A percentile compares a stretch with the other conserved stretches of the same genome.
phyloP scores from a whole-genome alignment of 2,329 filamentous ascomycete genomes.

The Aspergillus japonicus region DNA sequence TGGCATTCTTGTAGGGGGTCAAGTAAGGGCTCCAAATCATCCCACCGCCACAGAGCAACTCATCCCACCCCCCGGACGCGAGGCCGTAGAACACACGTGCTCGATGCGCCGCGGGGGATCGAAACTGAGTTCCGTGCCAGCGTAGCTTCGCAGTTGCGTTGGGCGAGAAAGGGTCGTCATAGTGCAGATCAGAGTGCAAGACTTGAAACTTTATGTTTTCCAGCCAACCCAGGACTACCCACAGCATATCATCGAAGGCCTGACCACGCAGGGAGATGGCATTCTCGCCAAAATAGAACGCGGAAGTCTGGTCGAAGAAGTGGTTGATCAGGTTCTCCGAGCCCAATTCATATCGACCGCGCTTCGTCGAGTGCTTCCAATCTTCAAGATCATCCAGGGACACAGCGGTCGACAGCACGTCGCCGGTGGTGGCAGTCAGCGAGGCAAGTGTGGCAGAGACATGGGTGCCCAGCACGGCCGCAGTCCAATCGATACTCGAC shows the following conservation, averaged over 20 bases:
- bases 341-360: constrained; percentile 36
- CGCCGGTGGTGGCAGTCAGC: constrained; percentile 59
- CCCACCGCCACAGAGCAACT: constrained; percentile 74
- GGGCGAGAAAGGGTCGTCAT: constrained; percentile 33
- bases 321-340: constrained; percentile 78
- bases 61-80: constrained; percentile 77
- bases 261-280: constrained; percentile 69
- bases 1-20: constrained; percentile 88
- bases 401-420: constrained; percentile 37
- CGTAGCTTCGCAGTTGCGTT: constrained; percentile 21
- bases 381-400: constrained; percentile 18
- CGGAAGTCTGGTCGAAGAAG: constrained; percentile 73
- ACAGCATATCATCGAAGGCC: constrained; percentile 92
- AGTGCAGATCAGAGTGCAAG: constrained; percentile 65
- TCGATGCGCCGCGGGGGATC: constrained; percentile 75
- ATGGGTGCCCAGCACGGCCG: constrained; percentile 78
- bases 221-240: constrained; percentile 91
- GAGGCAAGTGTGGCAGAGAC: constrained; percentile 70
- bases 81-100: constrained; percentile 83
- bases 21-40: constrained; percentile 87
- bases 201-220: constrained; percentile 75
- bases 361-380: constrained; percentile 5
- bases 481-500: constrained; percentile 87
- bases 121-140: constrained; percentile 79
- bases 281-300: constrained; percentile 86